These are phyloP conservation scores for Tolypocladium ovalisporum DNA, from an alignment of 2,329 filamentous ascomycete genomes.

Conservation along the genomic window DNA sequence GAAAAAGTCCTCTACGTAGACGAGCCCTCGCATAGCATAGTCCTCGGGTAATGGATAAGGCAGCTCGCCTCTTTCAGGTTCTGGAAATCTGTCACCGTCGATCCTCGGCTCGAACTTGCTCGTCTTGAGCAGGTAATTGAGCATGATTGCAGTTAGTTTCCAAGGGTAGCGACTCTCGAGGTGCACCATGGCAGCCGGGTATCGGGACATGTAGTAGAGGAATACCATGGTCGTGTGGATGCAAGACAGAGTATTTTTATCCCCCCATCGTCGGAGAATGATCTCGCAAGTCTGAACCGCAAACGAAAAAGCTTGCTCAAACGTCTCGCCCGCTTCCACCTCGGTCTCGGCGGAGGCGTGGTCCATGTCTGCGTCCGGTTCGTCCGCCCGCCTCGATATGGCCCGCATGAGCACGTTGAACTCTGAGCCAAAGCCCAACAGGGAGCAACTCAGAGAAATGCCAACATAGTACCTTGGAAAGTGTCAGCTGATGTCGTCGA, in stretches of 20 bases:
- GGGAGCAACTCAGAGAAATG: conserved; percentile 18
- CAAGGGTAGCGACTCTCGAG: conserved; percentile 40
- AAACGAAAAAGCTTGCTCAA: conserved; percentile 27
- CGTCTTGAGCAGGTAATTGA: conserved; percentile 23
- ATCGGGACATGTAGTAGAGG: conserved; percentile 32
- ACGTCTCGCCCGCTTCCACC: conserved; percentile 12
- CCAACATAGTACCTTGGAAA: conserved; percentile 18
- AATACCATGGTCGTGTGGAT: conserved; percentile 53
- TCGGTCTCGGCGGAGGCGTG: conserved; percentile 13
- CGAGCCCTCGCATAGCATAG: conserved; percentile 51
- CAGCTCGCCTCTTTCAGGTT: conserved; percentile 24
- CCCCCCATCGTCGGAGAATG: conserved; percentile 39
- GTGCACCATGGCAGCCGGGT: conserved; percentile 28
- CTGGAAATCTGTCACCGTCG: conserved; percentile 34
- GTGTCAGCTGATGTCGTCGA: neutral
- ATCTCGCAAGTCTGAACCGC: conserved; percentile 31
- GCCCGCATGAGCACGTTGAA: conserved; percentile 34
- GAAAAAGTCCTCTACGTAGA: conserved; percentile 49
- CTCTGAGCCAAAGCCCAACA: conserved; percentile 24
- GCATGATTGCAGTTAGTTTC: conserved; percentile 27
- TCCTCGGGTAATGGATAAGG: conserved; percentile 57
- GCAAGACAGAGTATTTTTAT: conserved; percentile 50
- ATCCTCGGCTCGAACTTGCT: conserved; percentile 22
- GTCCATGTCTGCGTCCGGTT: conserved; percentile 14
- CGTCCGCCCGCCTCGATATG: conserved; percentile 18